phyloP scores from a whole-genome alignment of 2,329 filamentous ascomycete genomes.

The Xylaria sp. region DNA sequence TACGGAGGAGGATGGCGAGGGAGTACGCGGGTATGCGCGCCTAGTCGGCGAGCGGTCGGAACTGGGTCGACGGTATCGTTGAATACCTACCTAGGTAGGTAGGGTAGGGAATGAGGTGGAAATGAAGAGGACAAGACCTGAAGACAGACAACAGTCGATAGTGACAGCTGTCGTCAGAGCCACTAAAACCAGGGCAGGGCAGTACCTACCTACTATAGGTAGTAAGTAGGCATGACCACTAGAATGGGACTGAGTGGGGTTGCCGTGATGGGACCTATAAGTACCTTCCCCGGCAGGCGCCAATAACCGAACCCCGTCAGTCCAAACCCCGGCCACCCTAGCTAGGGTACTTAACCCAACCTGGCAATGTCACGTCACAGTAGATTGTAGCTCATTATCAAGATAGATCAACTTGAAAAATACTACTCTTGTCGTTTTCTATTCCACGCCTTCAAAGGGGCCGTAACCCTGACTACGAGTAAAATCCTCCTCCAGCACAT shows the following conservation, averaged over 20 bases:
- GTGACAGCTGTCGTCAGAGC: conserved; percentile 37
- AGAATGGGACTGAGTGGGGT: not conserved
- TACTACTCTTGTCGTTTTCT: not conserved
- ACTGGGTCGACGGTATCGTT: not conserved
- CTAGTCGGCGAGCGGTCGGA: not conserved
- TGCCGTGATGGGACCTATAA: not conserved
- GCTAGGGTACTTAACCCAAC: too few relatives aligned
- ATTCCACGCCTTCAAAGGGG: not conserved
- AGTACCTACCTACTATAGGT: too few relatives aligned
- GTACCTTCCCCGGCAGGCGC: not conserved
- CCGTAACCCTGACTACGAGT: not conserved
- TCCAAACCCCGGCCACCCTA: too few relatives aligned
- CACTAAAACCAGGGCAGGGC: conserved; percentile 21
- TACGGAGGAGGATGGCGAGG: not conserved
- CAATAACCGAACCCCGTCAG: too few relatives aligned
- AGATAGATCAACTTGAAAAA: too few relatives aligned
- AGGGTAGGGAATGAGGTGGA: conserved; percentile 3
- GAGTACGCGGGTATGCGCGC: not conserved
- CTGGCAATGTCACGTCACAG: too few relatives aligned
- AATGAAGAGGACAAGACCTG: not conserved
- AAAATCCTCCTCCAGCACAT: not conserved
- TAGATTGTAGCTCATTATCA: too few relatives aligned
- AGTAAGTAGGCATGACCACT: not conserved
- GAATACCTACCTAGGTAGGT: too few relatives aligned
- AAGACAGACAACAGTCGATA: not conserved